Percentiles rank a stretch among this genome's conserved stretches.
Conservation (phyloP, 116 monocot genomes). For the Phalaenopsis hybrid region DNA sequence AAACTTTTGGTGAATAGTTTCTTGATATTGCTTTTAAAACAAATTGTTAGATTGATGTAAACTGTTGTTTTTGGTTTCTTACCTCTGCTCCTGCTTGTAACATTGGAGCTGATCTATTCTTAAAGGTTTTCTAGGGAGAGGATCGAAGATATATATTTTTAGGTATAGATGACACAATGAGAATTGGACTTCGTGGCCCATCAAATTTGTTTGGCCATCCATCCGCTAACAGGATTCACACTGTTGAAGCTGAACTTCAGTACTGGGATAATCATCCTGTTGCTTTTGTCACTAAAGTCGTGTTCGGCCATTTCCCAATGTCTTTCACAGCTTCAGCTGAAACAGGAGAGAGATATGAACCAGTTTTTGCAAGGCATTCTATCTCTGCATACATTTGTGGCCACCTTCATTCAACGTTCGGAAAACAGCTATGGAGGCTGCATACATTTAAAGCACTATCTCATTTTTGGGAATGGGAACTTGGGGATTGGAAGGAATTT, state of each 20-base stretch:
- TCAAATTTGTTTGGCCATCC: constrained; percentile 93
- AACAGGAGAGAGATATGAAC: constrained; percentile 50
- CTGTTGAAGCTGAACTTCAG: constrained; percentile 49
- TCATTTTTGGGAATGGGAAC: constrained; percentile 88
- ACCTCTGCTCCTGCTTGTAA: background rate
- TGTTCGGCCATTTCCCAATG: constrained; percentile 80
- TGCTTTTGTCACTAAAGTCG: constrained; percentile 39
- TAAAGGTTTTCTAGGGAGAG: constrained; percentile 66
- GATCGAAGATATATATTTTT: constrained; percentile 52
- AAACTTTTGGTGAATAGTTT: too few relatives aligned
- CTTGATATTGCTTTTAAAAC: too few relatives aligned
- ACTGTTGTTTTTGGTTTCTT: too few relatives aligned
- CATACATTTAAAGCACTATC: constrained; percentile 18
- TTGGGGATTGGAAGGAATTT: constrained; percentile 85
- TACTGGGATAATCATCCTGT: constrained; percentile 29
- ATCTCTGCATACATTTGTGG: constrained; percentile 78
- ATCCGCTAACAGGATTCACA: constrained; percentile 37
- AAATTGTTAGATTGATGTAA: too few relatives aligned
- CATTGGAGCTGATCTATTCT: constrained; percentile 28
- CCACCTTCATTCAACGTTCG: constrained; percentile 70
- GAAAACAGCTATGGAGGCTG: constrained; percentile 54
- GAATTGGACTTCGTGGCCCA: constrained; percentile 62
- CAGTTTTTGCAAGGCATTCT: constrained; percentile 44
- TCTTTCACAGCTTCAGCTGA: constrained; percentile 72
- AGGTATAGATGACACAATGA: constrained; percentile 79